Conservation (phyloP, 2,329 filamentous ascomycete genomes). For the Chalaropsis thielavioides region DNA sequence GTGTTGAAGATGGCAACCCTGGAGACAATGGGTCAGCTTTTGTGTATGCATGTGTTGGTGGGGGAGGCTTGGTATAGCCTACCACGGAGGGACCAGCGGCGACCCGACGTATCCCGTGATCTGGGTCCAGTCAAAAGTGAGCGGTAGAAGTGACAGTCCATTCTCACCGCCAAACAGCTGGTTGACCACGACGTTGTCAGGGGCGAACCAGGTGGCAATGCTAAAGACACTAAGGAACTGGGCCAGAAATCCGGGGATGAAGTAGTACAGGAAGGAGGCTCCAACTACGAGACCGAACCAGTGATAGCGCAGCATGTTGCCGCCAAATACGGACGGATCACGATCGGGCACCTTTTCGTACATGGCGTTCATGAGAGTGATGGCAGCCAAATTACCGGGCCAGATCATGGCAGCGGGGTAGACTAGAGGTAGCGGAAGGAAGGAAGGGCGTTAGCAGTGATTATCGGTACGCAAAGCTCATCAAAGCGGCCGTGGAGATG, state of each 20-base stretch:
- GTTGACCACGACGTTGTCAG: conserved; percentile 53
- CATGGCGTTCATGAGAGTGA: conserved; percentile 57
- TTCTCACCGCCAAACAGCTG: conserved; percentile 58
- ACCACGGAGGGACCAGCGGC: conserved; percentile 56
- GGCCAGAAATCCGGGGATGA: conserved; percentile 53
- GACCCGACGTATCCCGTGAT: conserved; percentile 53
- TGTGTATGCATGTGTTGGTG: not conserved
- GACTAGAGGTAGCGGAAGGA: conserved; percentile 28
- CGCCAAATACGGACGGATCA: conserved; percentile 43
- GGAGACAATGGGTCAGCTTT: conserved; percentile 1
- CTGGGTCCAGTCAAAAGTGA: conserved; percentile 67
- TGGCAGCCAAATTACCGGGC: conserved; percentile 52
- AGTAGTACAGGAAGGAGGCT: conserved; percentile 50
- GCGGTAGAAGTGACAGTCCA: conserved; percentile 52
- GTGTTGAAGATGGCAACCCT: conserved; percentile 62
- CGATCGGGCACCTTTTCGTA: conserved; percentile 43
- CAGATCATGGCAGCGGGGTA: conserved; percentile 61
- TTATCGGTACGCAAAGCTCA: not conserved
- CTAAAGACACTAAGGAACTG: conserved; percentile 57
- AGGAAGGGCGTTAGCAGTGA: not conserved
- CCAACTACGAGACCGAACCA: conserved; percentile 47
- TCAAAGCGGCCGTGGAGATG: not conserved
- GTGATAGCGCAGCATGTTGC: conserved; percentile 48
- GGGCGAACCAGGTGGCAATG: conserved; percentile 57
- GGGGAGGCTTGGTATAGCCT: conserved; percentile 19